These are phyloP conservation scores for Thelonectria rubi DNA, from an alignment of 2,329 filamentous ascomycete species.

Conservation along the genomic window DNA sequence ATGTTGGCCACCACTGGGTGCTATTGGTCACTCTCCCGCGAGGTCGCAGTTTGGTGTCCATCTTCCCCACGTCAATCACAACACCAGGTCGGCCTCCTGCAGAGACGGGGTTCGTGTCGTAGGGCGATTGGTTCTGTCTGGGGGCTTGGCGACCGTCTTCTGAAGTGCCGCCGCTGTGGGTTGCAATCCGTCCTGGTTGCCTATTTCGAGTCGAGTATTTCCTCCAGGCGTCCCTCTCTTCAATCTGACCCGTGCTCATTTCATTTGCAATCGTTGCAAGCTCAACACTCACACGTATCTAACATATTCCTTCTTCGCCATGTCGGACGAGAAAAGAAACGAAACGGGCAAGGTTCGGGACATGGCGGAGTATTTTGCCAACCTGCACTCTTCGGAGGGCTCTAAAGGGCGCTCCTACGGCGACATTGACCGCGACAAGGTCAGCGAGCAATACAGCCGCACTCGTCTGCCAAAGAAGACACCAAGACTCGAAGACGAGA, in stretches of 20 bases:
- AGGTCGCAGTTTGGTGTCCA: background rate
- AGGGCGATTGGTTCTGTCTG: background rate
- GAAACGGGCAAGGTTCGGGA: background rate
- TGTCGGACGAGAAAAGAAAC: background rate
- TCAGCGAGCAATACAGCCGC: background rate
- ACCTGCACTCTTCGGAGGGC: background rate
- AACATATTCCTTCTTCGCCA: background rate
- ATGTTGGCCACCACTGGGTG: background rate
- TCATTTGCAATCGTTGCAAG: too few relatives aligned
- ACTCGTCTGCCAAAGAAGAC: background rate
- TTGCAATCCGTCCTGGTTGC: background rate
- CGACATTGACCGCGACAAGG: background rate
- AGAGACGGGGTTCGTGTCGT: background rate
- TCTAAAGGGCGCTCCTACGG: background rate
- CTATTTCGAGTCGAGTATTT: background rate
- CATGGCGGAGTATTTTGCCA: background rate
- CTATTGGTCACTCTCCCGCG: background rate
- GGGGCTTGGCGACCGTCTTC: background rate
- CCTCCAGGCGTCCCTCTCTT: too few relatives aligned
- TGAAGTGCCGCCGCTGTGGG: background rate
- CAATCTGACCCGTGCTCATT: too few relatives aligned
- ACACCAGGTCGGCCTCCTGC: background rate
- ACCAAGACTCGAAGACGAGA: background rate
- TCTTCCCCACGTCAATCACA: background rate
- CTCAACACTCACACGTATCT: background rate